These are phyloP conservation scores for Penicillium capsulatum DNA, from an alignment of 2,329 filamentous ascomycete species.

Conservation along the genomic window DNA sequence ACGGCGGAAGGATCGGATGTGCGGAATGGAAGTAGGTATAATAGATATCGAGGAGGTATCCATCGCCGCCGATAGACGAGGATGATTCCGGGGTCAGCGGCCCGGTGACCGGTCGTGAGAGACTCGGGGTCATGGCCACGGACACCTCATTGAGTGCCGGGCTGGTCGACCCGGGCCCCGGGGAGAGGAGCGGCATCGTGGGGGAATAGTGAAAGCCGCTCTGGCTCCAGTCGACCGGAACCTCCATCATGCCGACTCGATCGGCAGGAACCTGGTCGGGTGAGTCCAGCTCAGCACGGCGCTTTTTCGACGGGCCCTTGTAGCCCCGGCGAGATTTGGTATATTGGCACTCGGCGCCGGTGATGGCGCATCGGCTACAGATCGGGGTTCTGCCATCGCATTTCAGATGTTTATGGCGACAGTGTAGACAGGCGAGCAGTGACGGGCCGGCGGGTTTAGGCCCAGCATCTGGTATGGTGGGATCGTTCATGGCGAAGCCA, in stretches of 20 bases:
- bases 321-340: slow-evolving; percentile 71
- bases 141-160: slow-evolving; percentile 22
- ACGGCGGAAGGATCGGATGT: slow-evolving; percentile 55
- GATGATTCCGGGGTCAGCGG: slow-evolving; percentile 38
- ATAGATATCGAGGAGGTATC: slow-evolving; percentile 50
- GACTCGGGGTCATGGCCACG: slow-evolving; percentile 14
- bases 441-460: slow-evolving; percentile 33
- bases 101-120: slow-evolving; percentile 16
- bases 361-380: slow-evolving; percentile 62
- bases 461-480: slow-evolving; percentile 5
- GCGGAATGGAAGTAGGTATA: slow-evolving; percentile 54
- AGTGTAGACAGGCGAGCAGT: slow-evolving; percentile 47
- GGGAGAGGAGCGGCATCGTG: slow-evolving; percentile 22
- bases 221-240: slow-evolving; percentile 39
- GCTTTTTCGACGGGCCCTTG: slow-evolving; percentile 60
- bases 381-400: slow-evolving; percentile 65
- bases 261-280: slow-evolving; percentile 49
- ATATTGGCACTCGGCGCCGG: slow-evolving; percentile 63
- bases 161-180: slow-evolving; percentile 19
- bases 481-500: slow-evolving; percentile 24
- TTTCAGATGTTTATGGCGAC: slow-evolving; percentile 64
- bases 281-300: slow-evolving; percentile 35
- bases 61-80: slow-evolving; percentile 31
- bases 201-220: slow-evolving; percentile 30
- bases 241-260: slow-evolving; percentile 38